These are phyloP conservation scores for Chalciporus pseudorubinellus DNA, from an alignment of 768 basidiomycete species.

Conservation along the genomic window DNA sequence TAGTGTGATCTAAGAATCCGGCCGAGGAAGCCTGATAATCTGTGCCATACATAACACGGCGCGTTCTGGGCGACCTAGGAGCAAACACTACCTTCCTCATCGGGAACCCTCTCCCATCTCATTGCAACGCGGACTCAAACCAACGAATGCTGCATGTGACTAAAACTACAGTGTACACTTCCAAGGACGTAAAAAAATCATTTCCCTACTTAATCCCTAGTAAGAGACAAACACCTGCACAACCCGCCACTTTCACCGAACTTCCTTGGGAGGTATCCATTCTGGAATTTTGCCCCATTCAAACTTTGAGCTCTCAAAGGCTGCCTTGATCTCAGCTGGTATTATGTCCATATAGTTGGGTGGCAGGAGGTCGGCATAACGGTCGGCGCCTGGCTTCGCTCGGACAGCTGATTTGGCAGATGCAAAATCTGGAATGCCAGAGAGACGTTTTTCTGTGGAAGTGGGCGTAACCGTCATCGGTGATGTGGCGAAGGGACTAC, in stretches of 20 bases:
- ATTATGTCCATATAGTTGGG: constrained; percentile 55
- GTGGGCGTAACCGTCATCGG: constrained; percentile 23
- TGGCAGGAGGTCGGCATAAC: constrained; percentile 58
- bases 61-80: neutral
- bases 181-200: neutral
- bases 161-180: neutral
- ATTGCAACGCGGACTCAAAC: no score
- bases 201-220: neutral
- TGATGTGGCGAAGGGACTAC: constrained; percentile 25
- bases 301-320: constrained; percentile 57
- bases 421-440: constrained; percentile 34
- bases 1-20: neutral
- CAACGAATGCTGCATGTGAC: neutral
- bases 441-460: constrained; percentile 19
- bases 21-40: constrained; percentile 13
- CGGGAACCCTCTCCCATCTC: no score
- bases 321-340: constrained; percentile 48
- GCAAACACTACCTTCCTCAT: constrained; percentile 14
- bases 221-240: no score
- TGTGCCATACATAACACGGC: neutral
- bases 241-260: constrained; percentile 39
- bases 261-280: constrained; percentile 66
- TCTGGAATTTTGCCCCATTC: constrained; percentile 72
- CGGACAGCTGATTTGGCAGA: constrained; percentile 28
- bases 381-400: constrained; percentile 47